A percentile compares a stretch with the other conserved stretches of the same genome.
Evolutionary conservation across 2,329 filamentous ascomycete genomes (phyloP).

Genomic region (Leptographium wingfieldii): DNA sequence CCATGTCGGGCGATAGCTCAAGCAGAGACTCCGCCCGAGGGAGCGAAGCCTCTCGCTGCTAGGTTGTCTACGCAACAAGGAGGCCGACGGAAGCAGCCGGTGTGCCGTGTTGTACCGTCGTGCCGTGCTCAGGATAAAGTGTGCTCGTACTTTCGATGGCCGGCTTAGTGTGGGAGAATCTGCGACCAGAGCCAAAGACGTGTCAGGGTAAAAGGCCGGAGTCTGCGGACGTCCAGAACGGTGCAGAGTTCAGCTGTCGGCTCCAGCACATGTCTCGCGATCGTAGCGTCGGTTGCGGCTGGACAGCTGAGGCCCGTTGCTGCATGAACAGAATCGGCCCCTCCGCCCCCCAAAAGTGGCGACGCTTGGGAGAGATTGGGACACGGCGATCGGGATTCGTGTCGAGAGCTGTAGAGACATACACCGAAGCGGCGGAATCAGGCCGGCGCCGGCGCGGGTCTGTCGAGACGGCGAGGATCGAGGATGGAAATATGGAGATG

Average conservation of each 20-base stretch:
- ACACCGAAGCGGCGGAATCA: not conserved
- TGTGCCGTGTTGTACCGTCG: no score
- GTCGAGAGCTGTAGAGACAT: not conserved
- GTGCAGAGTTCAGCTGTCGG: not conserved
- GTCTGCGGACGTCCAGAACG: not conserved
- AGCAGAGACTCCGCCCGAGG: not conserved
- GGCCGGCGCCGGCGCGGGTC: slow-evolving; percentile 1
- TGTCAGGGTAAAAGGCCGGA: not conserved
- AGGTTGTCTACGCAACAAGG: not conserved
- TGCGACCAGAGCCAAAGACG: not conserved
- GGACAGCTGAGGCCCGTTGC: not conserved
- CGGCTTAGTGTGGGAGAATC: not conserved
- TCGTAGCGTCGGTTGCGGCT: not conserved
- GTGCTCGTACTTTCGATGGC: no score
- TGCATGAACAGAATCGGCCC: not conserved
- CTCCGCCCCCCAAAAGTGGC: not conserved
- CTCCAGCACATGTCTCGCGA: not conserved
- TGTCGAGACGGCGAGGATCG: not conserved
- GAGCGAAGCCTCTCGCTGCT: not conserved
- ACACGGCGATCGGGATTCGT: not conserved
- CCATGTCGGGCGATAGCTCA: slow-evolving; percentile 34
- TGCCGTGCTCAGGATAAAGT: no score
- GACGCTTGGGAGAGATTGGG: not conserved
- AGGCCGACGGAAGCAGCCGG: not conserved
- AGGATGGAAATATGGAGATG: not conserved